Percentiles rank a stretch among this genome's conserved stretches.
Conservation (phyloP, 495 filamentous ascomycete genomes). For the Annulohypoxylon bovei region DNA sequence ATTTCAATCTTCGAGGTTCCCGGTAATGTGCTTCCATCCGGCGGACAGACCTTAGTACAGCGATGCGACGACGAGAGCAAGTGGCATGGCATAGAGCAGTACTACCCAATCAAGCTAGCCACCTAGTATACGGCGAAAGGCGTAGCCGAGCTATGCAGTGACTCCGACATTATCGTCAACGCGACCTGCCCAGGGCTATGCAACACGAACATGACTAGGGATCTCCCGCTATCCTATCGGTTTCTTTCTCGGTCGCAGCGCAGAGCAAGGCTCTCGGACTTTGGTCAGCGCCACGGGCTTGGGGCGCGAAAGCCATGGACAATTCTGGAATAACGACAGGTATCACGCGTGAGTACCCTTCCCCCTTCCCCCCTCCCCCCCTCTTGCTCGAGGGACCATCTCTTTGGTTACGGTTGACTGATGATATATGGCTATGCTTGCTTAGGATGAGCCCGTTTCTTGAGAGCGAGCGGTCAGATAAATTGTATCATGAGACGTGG, state of each 20-base stretch:
- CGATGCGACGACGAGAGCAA: conserved; percentile 10
- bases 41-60: conserved; percentile 26
- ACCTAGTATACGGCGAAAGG: conserved; percentile 31
- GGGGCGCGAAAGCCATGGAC: conserved; percentile 61
- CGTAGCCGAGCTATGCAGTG: conserved; percentile 13
- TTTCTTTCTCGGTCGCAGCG: conserved; percentile 56
- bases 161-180: conserved; percentile 41
- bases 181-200: conserved; percentile 43
- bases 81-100: conserved; percentile 6
- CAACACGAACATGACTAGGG: conserved; percentile 38
- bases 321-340: conserved; percentile 58
- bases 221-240: not conserved
- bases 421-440: not conserved
- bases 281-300: conserved; percentile 62
- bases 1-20: conserved; percentile 8
- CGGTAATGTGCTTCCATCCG: too few species aligned
- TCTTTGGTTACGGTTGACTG: not conserved
- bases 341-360: not conserved
- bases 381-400: not conserved
- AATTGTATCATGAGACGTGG: not conserved
- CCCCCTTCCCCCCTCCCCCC: too few species aligned
- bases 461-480: not conserved
- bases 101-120: conserved; percentile 41
- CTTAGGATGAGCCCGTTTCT: not conserved
- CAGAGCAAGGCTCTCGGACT: conserved; percentile 61